Base-by-base conservation (phyloP, 768 basidiomycete species). In the Lactarius vividus region DNA sequence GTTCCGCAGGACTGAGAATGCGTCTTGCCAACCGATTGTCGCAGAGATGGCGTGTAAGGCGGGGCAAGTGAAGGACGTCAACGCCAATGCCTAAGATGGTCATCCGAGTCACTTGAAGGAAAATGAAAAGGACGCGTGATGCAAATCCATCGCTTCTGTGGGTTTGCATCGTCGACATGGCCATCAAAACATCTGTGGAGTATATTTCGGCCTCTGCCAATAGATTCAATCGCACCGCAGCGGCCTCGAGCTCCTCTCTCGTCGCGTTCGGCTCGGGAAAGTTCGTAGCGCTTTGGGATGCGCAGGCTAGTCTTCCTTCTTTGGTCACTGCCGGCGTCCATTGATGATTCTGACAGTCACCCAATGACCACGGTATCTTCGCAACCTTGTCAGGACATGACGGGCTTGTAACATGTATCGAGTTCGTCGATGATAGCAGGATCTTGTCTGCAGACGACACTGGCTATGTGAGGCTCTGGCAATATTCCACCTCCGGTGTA, bases 381-480 rank as follows among this genome's bases (percentile, higher is more conserved):
- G 77, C 82, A 62, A 96, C 93, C 1, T 80, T 98, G 7, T 83
- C 87, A 1, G 93, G 88, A 4, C 94, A 96, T 72, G 76, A 84
- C 55, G 86, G 85, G 11, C 72, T 84, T 20, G 84, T 98, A 26
- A 94, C 94, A 26, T 89, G 86, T 55, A 82, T 95, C 54, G 85
- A 85, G 54, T 95, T 94, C 72, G 69, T 88, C 8, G 73, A 77
- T 5, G 75, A 83, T 18, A 75, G 81, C 10, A 57, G 75, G 4
- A 78, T 98, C 64, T 76, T 88, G 42, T 89, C 86, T 58, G 91
- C 88, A 57, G 95, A 97, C 75, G 87, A 92, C 63, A 81, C 80
- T 65, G 96, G 96, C 2, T 74, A 75, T 10, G 71, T 94, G 13
- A 79, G 81, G 42, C 74, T 85, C 39, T 96, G 95, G 94, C 78